These are phyloP conservation scores for Rhodamnia argentea DNA, from an alignment of 345 rosid species.

Conservation along the genomic window DNA sequence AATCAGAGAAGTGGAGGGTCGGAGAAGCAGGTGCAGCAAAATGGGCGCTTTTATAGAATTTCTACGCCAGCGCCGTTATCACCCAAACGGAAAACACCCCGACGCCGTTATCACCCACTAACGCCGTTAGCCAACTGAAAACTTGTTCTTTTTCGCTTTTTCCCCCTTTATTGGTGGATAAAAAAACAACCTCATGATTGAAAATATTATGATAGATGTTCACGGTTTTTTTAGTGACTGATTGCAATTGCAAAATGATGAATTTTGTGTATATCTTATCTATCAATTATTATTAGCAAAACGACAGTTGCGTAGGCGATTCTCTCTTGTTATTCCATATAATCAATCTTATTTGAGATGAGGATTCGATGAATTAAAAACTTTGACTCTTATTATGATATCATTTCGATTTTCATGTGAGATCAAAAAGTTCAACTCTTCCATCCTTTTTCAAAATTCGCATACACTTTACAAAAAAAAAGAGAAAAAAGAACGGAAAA, in stretches of 20 bases:
- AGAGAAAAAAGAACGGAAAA: not conserved
- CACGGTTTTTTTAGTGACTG: not conserved
- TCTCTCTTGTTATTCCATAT: not conserved
- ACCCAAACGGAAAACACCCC: not conserved
- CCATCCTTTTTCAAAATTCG: not conserved
- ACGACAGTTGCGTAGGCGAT: not conserved
- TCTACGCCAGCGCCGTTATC: not conserved
- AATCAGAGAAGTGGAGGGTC: not conserved
- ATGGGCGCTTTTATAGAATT: not conserved
- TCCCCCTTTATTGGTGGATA: not conserved
- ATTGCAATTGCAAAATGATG: not conserved
- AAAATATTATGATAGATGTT: not conserved
- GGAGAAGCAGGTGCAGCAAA: not conserved
- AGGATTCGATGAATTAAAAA: not conserved
- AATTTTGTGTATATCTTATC: not conserved
- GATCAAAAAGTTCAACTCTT: not conserved
- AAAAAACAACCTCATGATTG: not conserved
- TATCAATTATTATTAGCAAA: not conserved
- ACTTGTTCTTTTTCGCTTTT: not conserved
- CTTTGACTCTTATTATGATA: not conserved
- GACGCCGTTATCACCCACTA: not conserved
- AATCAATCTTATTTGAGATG: fast-evolving
- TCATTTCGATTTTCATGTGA: not conserved
- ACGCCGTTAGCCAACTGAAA: not conserved
- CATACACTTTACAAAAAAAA: not conserved